Conservation (phyloP, 2,329 filamentous ascomycete genomes). For the Phaeosphaeria sp. region DNA sequence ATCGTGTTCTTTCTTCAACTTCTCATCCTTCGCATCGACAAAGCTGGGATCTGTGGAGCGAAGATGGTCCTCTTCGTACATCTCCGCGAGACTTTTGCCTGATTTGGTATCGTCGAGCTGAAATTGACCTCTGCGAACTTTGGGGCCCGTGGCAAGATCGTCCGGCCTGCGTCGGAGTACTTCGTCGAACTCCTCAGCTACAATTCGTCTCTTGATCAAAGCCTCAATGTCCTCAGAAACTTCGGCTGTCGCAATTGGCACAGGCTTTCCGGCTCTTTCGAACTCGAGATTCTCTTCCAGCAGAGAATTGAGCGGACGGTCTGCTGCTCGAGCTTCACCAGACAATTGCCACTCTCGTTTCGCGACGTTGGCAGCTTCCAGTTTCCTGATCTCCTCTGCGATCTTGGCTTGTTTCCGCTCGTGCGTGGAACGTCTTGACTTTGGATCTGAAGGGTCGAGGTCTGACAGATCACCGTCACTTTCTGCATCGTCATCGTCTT, state of each 20-base stretch:
- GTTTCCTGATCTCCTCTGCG: conserved; percentile 85
- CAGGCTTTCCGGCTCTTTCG: conserved; percentile 91
- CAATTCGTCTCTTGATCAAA: conserved; percentile 90
- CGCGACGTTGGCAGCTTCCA: conserved; percentile 87
- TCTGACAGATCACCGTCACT: conserved; percentile 65
- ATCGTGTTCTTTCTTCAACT: conserved; percentile 78
- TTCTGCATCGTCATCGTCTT: conserved; percentile 70
- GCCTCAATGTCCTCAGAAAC: conserved; percentile 90
- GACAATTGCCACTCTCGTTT: conserved; percentile 90
- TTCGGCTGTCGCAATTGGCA: conserved; percentile 91
- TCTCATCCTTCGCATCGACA: conserved; percentile 82
- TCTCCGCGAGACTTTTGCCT: conserved; percentile 85
- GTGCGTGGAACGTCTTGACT: conserved; percentile 80
- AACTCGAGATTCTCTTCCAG: conserved; percentile 96
- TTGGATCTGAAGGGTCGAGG: conserved; percentile 71
- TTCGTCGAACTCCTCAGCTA: conserved; percentile 91
- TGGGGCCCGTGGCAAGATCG: conserved; percentile 66
- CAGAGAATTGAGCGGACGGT: conserved; percentile 88
- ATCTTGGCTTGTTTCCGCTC: conserved; percentile 87
- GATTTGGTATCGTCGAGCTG: conserved; percentile 87
- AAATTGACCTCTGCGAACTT: conserved; percentile 73
- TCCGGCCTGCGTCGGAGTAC: conserved; percentile 83
- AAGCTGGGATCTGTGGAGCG: conserved; percentile 80
- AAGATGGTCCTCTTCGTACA: conserved; percentile 93
- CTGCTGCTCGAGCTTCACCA: conserved; percentile 83